phyloP scores from a whole-genome alignment of 768 basidiomycete genomes.

The Trametes cinnabarina region DNA sequence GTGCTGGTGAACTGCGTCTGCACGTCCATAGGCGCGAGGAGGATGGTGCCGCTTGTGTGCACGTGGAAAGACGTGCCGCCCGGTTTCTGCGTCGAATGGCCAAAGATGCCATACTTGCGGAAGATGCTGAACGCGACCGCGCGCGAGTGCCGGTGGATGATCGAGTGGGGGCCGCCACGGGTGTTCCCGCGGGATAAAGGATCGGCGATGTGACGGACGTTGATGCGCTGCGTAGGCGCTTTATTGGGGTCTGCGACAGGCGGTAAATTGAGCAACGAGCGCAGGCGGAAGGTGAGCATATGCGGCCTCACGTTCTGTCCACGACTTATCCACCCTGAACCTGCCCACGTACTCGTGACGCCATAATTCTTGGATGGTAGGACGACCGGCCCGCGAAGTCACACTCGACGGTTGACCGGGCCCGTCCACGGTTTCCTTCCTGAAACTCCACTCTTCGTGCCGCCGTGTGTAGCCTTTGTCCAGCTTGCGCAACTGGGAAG shows the following conservation, averaged over 20 bases:
- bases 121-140: conserved; percentile 78
- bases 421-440: conserved; percentile 47
- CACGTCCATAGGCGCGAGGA: conserved; percentile 72
- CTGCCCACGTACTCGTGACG: conserved; percentile 58
- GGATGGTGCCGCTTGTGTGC: conserved; percentile 39
- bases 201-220: conserved; percentile 54
- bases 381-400: conserved; percentile 17
- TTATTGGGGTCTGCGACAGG: conserved; percentile 44
- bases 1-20: conserved; percentile 79
- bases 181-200: conserved; percentile 42
- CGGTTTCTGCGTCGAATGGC: conserved; percentile 12
- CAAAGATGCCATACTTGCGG: conserved; percentile 49
- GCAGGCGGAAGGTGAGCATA: neutral
- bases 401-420: conserved; percentile 17
- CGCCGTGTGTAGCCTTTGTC: conserved; percentile 46
- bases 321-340: conserved; percentile 56
- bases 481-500: conserved; percentile 32
- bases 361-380: conserved; percentile 66
- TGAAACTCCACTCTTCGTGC: conserved; percentile 56
- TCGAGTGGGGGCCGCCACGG: conserved; percentile 56
- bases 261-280: neutral
- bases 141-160: conserved; percentile 81
- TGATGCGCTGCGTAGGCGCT: conserved; percentile 66
- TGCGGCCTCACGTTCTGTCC: conserved; percentile 28
- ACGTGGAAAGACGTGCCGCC: conserved; percentile 21